Conservation (phyloP, 495 filamentous ascomycete genomes). For the Xylaria flabelliformis region DNA sequence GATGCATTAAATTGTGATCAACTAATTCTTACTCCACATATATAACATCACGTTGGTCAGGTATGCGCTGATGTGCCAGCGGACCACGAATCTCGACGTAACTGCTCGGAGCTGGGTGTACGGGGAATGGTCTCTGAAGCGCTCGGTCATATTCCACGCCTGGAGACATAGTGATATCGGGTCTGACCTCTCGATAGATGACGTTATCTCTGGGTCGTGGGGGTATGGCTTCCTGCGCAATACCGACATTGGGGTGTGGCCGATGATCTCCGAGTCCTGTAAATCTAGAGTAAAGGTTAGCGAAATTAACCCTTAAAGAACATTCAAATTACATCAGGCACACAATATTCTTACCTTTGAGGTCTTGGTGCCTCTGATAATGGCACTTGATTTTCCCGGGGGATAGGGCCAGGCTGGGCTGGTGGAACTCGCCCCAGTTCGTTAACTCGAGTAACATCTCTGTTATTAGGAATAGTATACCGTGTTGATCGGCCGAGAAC, state of each 20-base stretch:
- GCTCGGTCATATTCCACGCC: constrained; percentile 26
- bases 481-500: not conserved
- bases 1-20: constrained; percentile 7
- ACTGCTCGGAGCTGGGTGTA: constrained; percentile 26
- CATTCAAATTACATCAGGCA: not conserved
- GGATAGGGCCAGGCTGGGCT: not conserved
- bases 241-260: not conserved
- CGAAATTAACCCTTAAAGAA: not conserved
- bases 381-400: constrained; percentile 2
- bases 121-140: constrained; percentile 25
- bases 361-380: not conserved
- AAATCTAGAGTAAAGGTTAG: not conserved
- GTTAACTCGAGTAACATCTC: not conserved
- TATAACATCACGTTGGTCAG: constrained; percentile 29
- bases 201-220: constrained; percentile 5
- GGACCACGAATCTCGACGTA: constrained; percentile 29
- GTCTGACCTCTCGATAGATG: constrained; percentile 12
- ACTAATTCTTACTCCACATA: constrained; percentile 29
- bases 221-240: not conserved
- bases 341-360: constrained; percentile 16
- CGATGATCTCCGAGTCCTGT: not conserved
- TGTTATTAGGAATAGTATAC: constrained; percentile 13
- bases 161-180: constrained; percentile 1
- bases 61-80: constrained; percentile 25
- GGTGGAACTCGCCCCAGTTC: not conserved